These are phyloP conservation scores for Mesembryanthemum crystallinum DNA, from an alignment of 148 eudicot genomes.

Conservation along the genomic window DNA sequence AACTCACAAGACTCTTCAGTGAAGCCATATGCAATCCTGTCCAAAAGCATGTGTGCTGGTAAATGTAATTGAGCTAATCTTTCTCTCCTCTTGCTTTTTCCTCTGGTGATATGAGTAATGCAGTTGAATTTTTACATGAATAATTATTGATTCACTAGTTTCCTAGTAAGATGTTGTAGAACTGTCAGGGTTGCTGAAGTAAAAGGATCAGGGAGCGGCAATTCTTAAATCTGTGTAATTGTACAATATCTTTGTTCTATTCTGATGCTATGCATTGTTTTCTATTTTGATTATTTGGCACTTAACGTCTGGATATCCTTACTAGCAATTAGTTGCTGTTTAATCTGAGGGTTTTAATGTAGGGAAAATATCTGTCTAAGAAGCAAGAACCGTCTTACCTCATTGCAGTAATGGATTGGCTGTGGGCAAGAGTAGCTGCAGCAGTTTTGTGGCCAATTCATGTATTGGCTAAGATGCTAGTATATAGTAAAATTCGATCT, in stretches of 20 bases:
- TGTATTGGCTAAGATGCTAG: constrained; percentile 60
- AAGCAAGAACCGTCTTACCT: constrained; percentile 43
- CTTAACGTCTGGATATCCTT: not conserved
- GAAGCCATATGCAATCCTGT: no score
- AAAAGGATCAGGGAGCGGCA: not conserved
- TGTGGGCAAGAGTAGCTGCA: constrained; percentile 72
- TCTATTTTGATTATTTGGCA: not conserved
- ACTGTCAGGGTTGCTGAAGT: not conserved
- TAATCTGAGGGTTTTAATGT: constrained; percentile 21
- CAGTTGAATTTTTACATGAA: not conserved
- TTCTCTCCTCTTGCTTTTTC: no score
- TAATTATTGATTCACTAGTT: not conserved
- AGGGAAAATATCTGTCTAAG: constrained; percentile 80
- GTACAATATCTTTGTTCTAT: not conserved
- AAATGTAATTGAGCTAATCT: not conserved
- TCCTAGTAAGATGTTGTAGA: not conserved
- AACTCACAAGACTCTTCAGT: no score
- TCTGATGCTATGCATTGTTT: not conserved
- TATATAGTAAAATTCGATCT: constrained; percentile 77
- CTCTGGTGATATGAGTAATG: not conserved
- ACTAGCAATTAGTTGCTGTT: not conserved
- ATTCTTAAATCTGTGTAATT: not conserved
- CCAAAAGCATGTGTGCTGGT: not conserved
- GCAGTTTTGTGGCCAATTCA: constrained; percentile 75
- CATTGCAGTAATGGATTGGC: constrained; percentile 55